Evolutionary conservation across 306 rosid genomes (phyloP).

Genomic region (Castanopsis chinensis): DNA sequence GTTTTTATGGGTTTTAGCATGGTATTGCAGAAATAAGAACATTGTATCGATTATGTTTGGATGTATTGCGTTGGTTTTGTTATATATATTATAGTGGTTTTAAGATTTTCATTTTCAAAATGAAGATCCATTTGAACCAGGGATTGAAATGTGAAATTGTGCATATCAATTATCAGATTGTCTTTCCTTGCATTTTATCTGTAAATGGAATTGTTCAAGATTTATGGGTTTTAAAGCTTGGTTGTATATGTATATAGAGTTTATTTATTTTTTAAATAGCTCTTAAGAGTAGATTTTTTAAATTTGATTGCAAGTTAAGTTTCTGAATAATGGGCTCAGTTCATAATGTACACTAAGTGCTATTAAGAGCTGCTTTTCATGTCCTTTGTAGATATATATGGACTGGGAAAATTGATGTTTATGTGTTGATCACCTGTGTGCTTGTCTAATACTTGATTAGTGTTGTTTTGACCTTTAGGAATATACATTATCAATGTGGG

Average conservation of each 20-base stretch:
- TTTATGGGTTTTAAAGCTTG: background rate
- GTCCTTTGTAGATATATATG: background rate
- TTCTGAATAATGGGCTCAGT: background rate
- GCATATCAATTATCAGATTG: background rate
- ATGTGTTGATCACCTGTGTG: background rate
- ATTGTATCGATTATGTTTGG: too few species aligned
- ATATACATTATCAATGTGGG: conserved; percentile 84
- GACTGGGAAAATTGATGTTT: background rate
- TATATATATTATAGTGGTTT: background rate
- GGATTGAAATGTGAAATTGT: background rate
- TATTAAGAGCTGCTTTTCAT: background rate
- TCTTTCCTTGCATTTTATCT: background rate
- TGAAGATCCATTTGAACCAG: background rate
- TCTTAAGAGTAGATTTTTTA: background rate
- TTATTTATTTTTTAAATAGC: background rate
- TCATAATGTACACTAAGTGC: background rate
- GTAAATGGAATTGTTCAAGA: too few species aligned
- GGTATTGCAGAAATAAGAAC: too few species aligned
- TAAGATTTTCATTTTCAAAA: background rate
- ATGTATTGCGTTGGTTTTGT: too few species aligned
- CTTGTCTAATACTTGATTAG: background rate
- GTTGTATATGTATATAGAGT: background rate
- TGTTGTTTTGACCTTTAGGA: conserved; percentile 33
- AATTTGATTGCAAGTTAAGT: background rate
- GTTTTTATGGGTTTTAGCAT: too few species aligned